Base-by-base conservation (phyloP, 768 basidiomycete genomes). In the Cyathus striatus region DNA sequence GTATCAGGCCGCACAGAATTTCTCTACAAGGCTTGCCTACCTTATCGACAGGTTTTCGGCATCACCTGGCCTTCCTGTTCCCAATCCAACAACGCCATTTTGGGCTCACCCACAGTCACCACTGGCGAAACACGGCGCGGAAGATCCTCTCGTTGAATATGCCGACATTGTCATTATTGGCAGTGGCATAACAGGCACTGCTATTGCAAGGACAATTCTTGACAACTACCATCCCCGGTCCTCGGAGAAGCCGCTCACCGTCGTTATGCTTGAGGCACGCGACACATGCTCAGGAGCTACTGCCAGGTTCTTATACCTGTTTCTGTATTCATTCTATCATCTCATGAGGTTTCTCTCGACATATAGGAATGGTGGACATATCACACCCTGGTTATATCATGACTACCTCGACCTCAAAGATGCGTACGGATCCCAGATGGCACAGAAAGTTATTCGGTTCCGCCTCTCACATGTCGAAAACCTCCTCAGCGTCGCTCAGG, bases 221-320 rank as follows among this genome's bases (percentile, higher is more conserved):
- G 41, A 44, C 22, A 52, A 59, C 41, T 38, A 41, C 25, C 35
- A 45, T 10, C 45, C 43, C 22, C 46, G 53, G 6, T 12, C 13
- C 27, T 30, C 27, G 10, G 57, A 53, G 21, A 57, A 55, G 21
- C 43, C 49, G 22, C 45, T 76, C 12, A 61, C 65, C 26, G 58
- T 93, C 2, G 76, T 89, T 17, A 81, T 91, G 68, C 70, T 95
- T 17, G 91, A 95, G 51, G 91, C 90, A 3, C 64, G 91, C 42
- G 85, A 86, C 9, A 70, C 70, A 0, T 88, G 86, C 52, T 85
- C 82, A 0, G 86, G 86, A 1, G 86, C 86, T 5, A 86, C 85
- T 0, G 86, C 77, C 26, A 70, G 85, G 82, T 80, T 68, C 9
- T 12, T 36, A 12, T 9, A 13, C 17, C 21, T 49, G 22, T 25